These are phyloP conservation scores for Inga leiocalycina DNA, from an alignment of 306 rosid species.

Conservation along the genomic window DNA sequence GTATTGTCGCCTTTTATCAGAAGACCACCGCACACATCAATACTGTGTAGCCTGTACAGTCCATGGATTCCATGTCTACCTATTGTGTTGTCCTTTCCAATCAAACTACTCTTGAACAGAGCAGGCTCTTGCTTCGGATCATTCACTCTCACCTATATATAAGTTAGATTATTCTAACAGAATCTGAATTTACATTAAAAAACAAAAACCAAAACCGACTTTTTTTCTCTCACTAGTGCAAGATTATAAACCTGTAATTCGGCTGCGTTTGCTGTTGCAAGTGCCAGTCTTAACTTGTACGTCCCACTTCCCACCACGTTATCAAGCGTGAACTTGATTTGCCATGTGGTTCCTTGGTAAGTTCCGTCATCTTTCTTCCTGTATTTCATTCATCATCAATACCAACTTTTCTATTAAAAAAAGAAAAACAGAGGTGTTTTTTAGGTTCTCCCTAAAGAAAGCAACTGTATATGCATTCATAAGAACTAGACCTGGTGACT, in stretches of 20 bases:
- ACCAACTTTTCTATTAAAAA: neutral
- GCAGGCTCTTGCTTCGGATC: conserved; percentile 56
- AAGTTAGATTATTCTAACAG: neutral
- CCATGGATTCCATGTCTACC: conserved; percentile 97
- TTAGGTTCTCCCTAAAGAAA: neutral
- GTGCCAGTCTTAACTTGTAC: conserved; percentile 69
- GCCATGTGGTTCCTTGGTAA: conserved; percentile 92
- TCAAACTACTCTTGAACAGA: conserved; percentile 66
- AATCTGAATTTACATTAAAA: neutral
- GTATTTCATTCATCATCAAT: conserved; percentile 5
- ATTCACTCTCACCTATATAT: conserved; percentile 69
- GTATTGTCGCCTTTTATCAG: conserved; percentile 58
- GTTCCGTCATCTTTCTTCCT: conserved; percentile 64
- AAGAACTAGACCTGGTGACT: conserved; percentile 62
- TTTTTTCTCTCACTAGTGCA: neutral
- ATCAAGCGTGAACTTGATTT: conserved; percentile 66
- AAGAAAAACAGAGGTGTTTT: neutral
- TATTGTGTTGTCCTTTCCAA: conserved; percentile 83
- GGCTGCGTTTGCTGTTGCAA: conserved; percentile 71
- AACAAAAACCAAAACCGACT: neutral
- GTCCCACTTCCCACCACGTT: conserved; percentile 39
- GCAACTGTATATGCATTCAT: neutral
- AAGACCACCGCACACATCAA: conserved; percentile 44
- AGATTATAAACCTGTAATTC: conserved; percentile 64
- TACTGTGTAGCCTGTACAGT: conserved; percentile 69